Conservation (phyloP, 2,329 filamentous ascomycete species). For the Aspergillus latus region DNA sequence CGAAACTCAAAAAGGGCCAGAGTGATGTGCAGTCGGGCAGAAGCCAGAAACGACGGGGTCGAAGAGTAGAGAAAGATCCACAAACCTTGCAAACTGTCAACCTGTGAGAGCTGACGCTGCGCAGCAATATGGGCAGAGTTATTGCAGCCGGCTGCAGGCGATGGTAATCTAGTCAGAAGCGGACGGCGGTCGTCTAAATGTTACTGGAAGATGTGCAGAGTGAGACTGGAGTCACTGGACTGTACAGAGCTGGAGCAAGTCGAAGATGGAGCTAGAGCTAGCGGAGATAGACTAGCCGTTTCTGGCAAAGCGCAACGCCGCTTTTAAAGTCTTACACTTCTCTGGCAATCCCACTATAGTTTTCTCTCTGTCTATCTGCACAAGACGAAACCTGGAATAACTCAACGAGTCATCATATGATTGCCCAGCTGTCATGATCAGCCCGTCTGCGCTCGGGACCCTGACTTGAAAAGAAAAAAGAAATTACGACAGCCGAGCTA, state of each 20-base stretch:
- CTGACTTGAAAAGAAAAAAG: neutral
- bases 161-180: neutral
- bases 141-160: constrained; percentile 5
- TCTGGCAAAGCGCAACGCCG: constrained; percentile 5
- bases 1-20: constrained; percentile 11
- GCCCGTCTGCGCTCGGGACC: neutral
- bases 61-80: constrained; percentile 8
- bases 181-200: neutral
- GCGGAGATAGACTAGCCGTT: neutral
- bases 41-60: neutral
- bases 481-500: neutral
- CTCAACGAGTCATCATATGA: neutral
- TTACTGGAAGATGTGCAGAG: neutral
- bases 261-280: neutral
- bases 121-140: constrained; percentile 3
- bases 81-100: constrained; percentile 8
- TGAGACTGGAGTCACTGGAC: neutral
- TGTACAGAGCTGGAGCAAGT: too few relatives aligned
- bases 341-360: neutral
- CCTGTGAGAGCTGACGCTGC: neutral
- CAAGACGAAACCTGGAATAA: too few relatives aligned
- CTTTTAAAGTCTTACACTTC: neutral
- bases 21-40: constrained; percentile 10
- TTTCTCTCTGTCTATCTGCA: too few relatives aligned
- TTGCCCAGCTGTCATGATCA: neutral